phyloP scores from a whole-genome alignment of 148 eudicot genomes.

The Rhododendron simsii region DNA sequence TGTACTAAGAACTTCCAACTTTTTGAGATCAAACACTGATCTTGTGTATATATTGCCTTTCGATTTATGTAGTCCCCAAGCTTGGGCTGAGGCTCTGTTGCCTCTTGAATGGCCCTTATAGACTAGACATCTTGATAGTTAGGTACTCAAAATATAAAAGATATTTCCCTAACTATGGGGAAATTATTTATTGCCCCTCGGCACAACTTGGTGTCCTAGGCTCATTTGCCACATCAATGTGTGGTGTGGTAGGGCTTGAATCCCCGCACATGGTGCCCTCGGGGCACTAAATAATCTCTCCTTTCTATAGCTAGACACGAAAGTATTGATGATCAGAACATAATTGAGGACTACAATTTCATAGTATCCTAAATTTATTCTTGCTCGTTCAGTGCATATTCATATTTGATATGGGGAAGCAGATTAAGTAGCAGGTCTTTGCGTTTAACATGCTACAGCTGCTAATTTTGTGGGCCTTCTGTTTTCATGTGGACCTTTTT shows the following conservation, averaged over 20 bases:
- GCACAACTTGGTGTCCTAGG: background rate
- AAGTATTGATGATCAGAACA: background rate
- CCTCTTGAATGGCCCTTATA: too few species aligned
- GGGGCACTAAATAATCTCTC: too few species aligned
- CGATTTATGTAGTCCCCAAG: background rate
- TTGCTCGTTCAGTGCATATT: background rate
- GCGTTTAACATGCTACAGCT: background rate
- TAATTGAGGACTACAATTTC: background rate
- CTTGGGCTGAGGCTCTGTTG: too few species aligned
- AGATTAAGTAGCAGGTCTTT: background rate
- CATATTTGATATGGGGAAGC: background rate
- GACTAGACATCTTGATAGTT: background rate
- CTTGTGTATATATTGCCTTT: background rate
- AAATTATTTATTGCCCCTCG: too few species aligned
- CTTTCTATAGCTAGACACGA: background rate
- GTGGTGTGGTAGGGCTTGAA: background rate
- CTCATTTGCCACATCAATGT: background rate
- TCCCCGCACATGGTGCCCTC: background rate
- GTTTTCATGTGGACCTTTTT: background rate
- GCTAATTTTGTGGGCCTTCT: background rate
- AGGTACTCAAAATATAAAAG: background rate
- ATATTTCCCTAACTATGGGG: too few species aligned
- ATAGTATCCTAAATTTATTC: background rate
- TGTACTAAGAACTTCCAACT: background rate
- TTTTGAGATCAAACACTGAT: background rate